phyloP scores from a whole-genome alignment of 192 early-diverging fungal genomes.

The Coemansia sp. region DNA sequence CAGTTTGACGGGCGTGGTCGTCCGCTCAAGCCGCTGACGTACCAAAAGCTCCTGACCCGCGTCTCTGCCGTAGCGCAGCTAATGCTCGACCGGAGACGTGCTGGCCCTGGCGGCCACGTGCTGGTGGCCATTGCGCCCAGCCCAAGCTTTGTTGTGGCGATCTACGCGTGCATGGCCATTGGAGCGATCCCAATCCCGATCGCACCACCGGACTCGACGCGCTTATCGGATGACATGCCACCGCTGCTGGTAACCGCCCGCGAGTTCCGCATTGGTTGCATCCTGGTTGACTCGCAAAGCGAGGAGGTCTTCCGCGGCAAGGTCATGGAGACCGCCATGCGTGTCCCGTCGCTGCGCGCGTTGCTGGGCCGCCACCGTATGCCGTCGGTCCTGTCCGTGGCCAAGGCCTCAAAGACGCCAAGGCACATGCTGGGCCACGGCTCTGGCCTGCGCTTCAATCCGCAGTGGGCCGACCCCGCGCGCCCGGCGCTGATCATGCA shows the following conservation, averaged over 20 bases:
- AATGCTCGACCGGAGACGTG: constrained; percentile 55
- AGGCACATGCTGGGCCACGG: constrained; percentile 57
- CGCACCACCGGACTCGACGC: constrained; percentile 56
- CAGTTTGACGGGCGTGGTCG: constrained; percentile 55
- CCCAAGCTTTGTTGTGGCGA: constrained; percentile 60
- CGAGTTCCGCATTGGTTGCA: constrained; percentile 54
- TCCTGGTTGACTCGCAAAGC: constrained; percentile 58
- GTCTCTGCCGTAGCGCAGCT: constrained; percentile 60
- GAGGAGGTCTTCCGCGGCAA: constrained; percentile 66
- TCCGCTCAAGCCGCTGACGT: constrained; percentile 60
- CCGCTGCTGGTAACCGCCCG: constrained; percentile 54
- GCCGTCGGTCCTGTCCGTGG: constrained; percentile 56
- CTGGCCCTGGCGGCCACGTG: constrained; percentile 54
- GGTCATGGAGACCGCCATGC: constrained; percentile 52
- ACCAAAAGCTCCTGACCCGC: constrained; percentile 62
- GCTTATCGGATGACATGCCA: constrained; percentile 65
- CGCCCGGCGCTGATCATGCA: constrained; percentile 55
- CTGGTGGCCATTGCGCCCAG: constrained; percentile 62
- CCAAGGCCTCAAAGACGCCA: constrained; percentile 61
- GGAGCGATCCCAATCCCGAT: constrained; percentile 69
- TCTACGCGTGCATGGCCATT: constrained; percentile 78
- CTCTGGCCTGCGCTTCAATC: constrained; percentile 47
- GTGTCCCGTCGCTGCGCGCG: constrained; percentile 41
- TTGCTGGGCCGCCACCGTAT: constrained; percentile 38
- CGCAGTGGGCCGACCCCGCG: constrained; percentile 51